Percentiles rank a stretch among this genome's conserved stretches.
Evolutionary conservation across 164 flowering plant species (phyloP).

Genomic region (Magnolia sinica): DNA sequence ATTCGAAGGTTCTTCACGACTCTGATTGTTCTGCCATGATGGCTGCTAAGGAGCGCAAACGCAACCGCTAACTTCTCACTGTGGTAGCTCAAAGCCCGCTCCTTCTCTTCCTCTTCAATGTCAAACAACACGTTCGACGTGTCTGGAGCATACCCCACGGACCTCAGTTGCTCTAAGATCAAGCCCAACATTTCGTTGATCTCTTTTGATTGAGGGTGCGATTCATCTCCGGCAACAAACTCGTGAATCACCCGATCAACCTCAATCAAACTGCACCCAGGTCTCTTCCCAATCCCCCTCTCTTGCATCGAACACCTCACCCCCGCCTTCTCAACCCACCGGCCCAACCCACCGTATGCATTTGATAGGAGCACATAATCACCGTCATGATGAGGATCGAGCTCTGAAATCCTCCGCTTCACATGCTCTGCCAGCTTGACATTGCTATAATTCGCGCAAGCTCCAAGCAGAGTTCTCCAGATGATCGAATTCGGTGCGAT

Average conservation of each 20-base stretch:
- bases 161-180: conserved; percentile 16
- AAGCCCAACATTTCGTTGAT: conserved; percentile 26
- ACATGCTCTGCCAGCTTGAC: conserved; percentile 36
- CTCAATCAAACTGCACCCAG: conserved; percentile 40
- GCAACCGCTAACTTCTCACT: conserved; percentile 31
- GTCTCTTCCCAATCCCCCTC: conserved; percentile 38
- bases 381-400: conserved; percentile 48
- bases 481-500: conserved; percentile 33
- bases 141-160: conserved; percentile 20
- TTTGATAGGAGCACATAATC: conserved; percentile 53
- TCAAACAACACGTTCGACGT: conserved; percentile 25
- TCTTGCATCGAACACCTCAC: conserved; percentile 38
- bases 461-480: conserved; percentile 56
- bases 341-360: conserved; percentile 37
- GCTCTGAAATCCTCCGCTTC: conserved; percentile 24
- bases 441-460: conserved; percentile 39
- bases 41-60: conserved; percentile 9
- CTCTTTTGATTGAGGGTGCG: conserved; percentile 29
- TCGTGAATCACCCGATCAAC: conserved; percentile 32
- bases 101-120: conserved; percentile 26
- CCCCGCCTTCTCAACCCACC: conserved; percentile 38
- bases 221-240: conserved; percentile 42
- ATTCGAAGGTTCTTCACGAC: conserved; percentile 50
- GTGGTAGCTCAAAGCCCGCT: conserved; percentile 17
- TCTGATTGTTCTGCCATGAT: conserved; percentile 12